Base-by-base conservation (phyloP, 2,329 filamentous ascomycete species). In the Pseudogymnoascus sp. region DNA sequence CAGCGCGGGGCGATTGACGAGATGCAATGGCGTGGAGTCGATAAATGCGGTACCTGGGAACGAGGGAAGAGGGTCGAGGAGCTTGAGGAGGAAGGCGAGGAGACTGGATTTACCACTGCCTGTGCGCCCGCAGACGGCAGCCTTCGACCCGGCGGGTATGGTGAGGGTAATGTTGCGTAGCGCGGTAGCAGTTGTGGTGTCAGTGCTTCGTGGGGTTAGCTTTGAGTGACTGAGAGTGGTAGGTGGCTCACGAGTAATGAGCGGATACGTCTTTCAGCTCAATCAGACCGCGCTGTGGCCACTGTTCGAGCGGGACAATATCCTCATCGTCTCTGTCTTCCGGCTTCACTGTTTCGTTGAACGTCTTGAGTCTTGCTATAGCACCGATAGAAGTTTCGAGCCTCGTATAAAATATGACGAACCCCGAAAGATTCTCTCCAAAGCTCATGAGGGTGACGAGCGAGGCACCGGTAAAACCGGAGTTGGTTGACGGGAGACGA, bases 21-120 rank as follows among this genome's bases (percentile, higher is more conserved):
- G 64, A 23, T 70, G 40, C 1, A 79, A 71, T 0, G 73, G 68
- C 0, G 78, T 60, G 31, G 68, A 73, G 64, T 84, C 81, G n/a
- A 84, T 79, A 0, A 68, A 64, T 17, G 82, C 77, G 19, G 72
- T 13, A 77, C 72, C 4, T 77, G 72, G 11, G 5, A 63, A 69
- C 2, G 38, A 44, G 2, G 59, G 23, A 9, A 65, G 26, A 3
- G 66, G 66, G 26, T 80, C 73, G 1, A 80, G 69, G 0, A 79
- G 71, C 3, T 75, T 74, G 31, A 78, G 73, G 0, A 80, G 69
- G 0, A 76, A 69, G 7, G 74, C 70, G n/a, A 80, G 70, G 11
- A 78, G 65, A 15, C 71, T 75, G 0, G 76, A 78, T 64, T 80
- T 80, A 1, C 76, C 77, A 62, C 75, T 77, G 59, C 67, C 75